Conservation (phyloP, 139 green algal species). For the Volvox reticuliferus region DNA sequence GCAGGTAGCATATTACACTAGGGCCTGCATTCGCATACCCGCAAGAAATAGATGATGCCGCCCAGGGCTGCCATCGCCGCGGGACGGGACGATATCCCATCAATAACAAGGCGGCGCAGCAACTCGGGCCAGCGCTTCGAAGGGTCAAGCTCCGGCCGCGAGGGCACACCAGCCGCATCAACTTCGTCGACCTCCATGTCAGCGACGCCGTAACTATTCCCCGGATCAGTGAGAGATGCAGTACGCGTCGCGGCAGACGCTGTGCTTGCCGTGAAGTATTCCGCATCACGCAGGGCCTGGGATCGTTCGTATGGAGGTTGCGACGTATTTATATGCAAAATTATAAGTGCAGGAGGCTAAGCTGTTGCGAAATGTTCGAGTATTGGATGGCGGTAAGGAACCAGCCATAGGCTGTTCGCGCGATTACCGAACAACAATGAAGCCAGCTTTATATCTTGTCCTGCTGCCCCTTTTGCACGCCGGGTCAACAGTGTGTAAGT, state of each 20-base stretch:
- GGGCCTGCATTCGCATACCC: not conserved
- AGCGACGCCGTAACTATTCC: no score
- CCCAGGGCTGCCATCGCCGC: slow-evolving; percentile 46
- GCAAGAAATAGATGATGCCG: slow-evolving; percentile 74
- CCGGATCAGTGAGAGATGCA: not conserved
- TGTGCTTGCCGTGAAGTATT: slow-evolving; percentile 30
- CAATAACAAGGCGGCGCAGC: slow-evolving; percentile 31
- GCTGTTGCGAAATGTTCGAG: no score
- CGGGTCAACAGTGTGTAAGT: no score
- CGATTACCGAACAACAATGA: no score
- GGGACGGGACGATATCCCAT: not conserved
- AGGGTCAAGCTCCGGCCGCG: slow-evolving; percentile 8
- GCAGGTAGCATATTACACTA: no score
- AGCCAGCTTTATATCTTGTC: no score
- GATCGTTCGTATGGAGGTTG: no score
- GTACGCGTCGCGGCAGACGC: not conserved
- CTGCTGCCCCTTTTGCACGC: no score
- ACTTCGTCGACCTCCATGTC: not conserved
- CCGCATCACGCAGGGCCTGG: slow-evolving; percentile 19
- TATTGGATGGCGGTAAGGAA: no score
- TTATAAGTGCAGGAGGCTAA: no score
- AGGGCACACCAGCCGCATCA: not conserved
- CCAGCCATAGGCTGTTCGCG: no score
- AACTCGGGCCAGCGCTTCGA: slow-evolving; percentile 9
- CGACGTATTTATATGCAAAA: no score